Conservation (phyloP, 1,139 yeast genomes). For the Hyphopichia wangnamkhiaoensis region DNA sequence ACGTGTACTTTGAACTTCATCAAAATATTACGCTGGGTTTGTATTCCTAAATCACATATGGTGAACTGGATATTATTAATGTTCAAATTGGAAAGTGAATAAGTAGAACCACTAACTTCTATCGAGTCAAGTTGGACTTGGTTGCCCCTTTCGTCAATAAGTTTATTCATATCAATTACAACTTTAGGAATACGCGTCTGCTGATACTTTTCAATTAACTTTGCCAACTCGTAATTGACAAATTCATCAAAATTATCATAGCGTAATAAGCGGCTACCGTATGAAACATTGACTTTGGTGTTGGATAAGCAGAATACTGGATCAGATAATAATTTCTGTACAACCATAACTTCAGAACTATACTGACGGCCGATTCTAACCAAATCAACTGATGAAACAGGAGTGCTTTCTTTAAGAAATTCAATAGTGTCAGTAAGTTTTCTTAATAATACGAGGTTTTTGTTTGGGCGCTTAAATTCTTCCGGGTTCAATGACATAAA, state of each 20-base stretch:
- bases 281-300: slow-evolving; percentile 12
- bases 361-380: slow-evolving; percentile 24
- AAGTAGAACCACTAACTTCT: slow-evolving; percentile 25
- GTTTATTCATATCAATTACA: slow-evolving; percentile 10
- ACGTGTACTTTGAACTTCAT: slow-evolving; percentile 15
- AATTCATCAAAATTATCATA: slow-evolving; percentile 17
- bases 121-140: slow-evolving; percentile 11
- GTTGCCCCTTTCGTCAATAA: neutral
- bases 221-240: slow-evolving; percentile 1
- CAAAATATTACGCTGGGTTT: slow-evolving; percentile 17
- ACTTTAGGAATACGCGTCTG: slow-evolving; percentile 4
- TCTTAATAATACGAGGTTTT: neutral
- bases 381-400: slow-evolving; percentile 23
- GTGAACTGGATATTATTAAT: slow-evolving; percentile 6
- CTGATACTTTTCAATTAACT: slow-evolving; percentile 5
- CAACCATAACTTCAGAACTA: slow-evolving; percentile 18
- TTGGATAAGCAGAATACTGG: slow-evolving; percentile 8
- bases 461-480: neutral
- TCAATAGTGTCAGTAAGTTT: neutral
- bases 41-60: slow-evolving; percentile 16
- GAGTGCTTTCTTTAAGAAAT: neutral
- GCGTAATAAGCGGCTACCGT: slow-evolving; percentile 22
- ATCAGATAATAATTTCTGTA: slow-evolving; percentile 11
- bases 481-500: too few relatives aligned
- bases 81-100: neutral